Conservation (phyloP, 2,329 filamentous ascomycete genomes). For the Proliferodiscus dingleyae region DNA sequence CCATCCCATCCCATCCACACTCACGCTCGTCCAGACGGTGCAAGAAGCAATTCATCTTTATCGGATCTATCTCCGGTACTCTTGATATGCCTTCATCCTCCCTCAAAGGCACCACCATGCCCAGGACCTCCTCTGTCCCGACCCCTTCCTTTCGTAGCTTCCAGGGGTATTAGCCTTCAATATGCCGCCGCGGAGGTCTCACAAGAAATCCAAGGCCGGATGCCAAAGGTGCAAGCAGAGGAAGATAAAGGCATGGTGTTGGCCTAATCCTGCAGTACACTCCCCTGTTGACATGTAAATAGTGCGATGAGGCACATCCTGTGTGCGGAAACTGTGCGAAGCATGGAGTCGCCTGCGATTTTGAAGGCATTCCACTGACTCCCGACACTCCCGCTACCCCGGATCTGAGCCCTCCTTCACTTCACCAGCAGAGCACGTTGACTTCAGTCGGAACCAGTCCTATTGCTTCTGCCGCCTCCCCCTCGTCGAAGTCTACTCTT, state of each 20-base stretch:
- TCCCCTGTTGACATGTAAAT: constrained; percentile 6
- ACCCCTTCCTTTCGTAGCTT: too few species aligned
- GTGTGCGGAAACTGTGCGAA: constrained; percentile 62
- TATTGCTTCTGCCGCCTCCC: constrained; percentile 12
- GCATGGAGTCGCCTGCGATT: constrained; percentile 63
- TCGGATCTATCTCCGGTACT: too few species aligned
- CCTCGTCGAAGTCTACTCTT: constrained; percentile 11
- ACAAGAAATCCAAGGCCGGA: constrained; percentile 65
- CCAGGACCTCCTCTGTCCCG: background rate
- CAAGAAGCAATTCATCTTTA: too few species aligned
- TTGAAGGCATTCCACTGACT: constrained; percentile 40
- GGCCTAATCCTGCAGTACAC: too few species aligned
- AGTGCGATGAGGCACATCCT: constrained; percentile 63
- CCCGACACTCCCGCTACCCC: constrained; percentile 1
- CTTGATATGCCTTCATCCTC: too few species aligned
- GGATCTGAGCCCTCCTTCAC: background rate
- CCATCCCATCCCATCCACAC: too few species aligned
- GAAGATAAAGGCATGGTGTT: constrained; percentile 58
- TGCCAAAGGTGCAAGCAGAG: constrained; percentile 62
- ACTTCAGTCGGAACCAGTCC: constrained; percentile 6
- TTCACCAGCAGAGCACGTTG: constrained; percentile 3
- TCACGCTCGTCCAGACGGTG: too few species aligned
- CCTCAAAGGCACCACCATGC: background rate
- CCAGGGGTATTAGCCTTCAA: background rate
- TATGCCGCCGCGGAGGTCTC: constrained; percentile 62